Conservation (phyloP, 2,329 filamentous ascomycete genomes). For the Anisogramma anomala region DNA sequence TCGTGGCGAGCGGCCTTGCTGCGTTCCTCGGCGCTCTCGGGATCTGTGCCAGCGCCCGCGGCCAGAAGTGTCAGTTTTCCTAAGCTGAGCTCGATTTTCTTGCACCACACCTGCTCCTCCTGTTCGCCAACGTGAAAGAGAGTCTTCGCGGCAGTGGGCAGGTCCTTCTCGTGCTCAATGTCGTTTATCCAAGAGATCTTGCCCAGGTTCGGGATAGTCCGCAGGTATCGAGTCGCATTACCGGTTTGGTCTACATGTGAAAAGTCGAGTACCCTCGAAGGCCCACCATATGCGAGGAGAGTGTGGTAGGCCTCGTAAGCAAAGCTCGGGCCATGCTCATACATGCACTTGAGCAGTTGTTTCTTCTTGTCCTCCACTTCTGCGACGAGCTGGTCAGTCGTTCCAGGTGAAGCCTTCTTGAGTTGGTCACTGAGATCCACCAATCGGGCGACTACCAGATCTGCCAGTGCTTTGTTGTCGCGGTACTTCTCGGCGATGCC, state of each 20-base stretch:
- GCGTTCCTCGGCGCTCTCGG: conserved; percentile 17
- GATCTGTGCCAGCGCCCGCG: conserved; percentile 29
- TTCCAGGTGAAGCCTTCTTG: conserved; percentile 22
- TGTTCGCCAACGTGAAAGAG: conserved; percentile 58
- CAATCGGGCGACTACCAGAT: conserved; percentile 44
- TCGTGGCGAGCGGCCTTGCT: conserved; percentile 22
- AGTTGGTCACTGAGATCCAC: conserved; percentile 28
- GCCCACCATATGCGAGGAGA: conserved; percentile 55
- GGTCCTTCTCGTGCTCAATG: conserved; percentile 63
- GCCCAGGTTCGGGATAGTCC: conserved; percentile 57
- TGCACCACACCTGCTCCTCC: conserved; percentile 79
- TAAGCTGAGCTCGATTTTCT: conserved; percentile 83
- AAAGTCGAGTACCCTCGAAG: conserved; percentile 59
- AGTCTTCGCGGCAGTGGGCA: conserved; percentile 58
- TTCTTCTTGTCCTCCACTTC: conserved; percentile 36
- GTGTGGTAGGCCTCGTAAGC: conserved; percentile 71
- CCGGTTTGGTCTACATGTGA: conserved; percentile 52
- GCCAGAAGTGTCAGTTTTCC: conserved; percentile 72
- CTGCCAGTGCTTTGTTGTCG: conserved; percentile 42
- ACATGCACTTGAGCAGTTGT: conserved; percentile 43
- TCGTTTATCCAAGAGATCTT: conserved; percentile 95
- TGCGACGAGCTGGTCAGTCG: conserved; percentile 28
- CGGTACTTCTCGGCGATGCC: conserved; percentile 46
- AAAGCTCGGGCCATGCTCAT: conserved; percentile 53
- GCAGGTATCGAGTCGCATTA: conserved; percentile 70